These are phyloP conservation scores for Moesziomyces parantarcticus DNA, from an alignment of 1,284 basidiomycete genomes.

Conservation along the genomic window DNA sequence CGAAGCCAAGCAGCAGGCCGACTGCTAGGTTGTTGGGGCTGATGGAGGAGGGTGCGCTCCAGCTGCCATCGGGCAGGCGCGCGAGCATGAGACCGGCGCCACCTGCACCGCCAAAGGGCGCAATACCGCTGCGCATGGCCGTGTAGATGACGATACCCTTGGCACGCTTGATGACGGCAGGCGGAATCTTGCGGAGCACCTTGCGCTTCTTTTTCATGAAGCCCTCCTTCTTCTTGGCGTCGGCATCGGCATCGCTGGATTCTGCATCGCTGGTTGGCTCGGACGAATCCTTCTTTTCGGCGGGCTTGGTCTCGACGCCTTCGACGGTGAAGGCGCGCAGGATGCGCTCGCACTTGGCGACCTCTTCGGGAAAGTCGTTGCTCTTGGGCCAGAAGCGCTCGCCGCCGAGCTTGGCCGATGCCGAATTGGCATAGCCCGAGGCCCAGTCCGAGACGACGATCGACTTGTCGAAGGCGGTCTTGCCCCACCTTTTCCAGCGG, in stretches of 20 bases:
- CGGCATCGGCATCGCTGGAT: conserved; percentile 54
- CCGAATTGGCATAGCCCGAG: conserved; percentile 61
- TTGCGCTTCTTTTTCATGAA: conserved; percentile 68
- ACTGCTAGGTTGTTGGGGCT: conserved; percentile 71
- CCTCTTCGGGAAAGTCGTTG: conserved; percentile 71
- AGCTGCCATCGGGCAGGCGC: conserved; percentile 64
- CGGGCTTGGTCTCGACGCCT: conserved; percentile 54
- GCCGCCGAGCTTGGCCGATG: conserved; percentile 68
- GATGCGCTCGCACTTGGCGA: conserved; percentile 72
- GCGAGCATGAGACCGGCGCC: conserved; percentile 69
- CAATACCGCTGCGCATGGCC: conserved; percentile 70
- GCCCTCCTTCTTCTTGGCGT: conserved; percentile 46
- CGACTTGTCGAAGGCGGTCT: conserved; percentile 52
- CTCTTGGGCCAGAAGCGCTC: conserved; percentile 72
- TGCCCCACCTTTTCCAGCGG: conserved; percentile 51
- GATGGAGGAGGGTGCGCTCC: conserved; percentile 72
- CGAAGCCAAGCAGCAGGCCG: conserved; percentile 60
- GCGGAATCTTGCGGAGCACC: conserved; percentile 72
- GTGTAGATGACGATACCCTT: conserved; percentile 71
- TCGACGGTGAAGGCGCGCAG: conserved; percentile 65
- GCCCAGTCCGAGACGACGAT: conserved; percentile 63
- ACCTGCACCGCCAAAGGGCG: conserved; percentile 72
- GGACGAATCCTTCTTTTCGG: conserved; percentile 13
- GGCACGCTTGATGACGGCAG: conserved; percentile 70
- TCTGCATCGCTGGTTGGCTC: conserved; percentile 48